These are phyloP conservation scores for Fusarium devonianum DNA, from an alignment of 2,329 filamentous ascomycete genomes.

Conservation along the genomic window DNA sequence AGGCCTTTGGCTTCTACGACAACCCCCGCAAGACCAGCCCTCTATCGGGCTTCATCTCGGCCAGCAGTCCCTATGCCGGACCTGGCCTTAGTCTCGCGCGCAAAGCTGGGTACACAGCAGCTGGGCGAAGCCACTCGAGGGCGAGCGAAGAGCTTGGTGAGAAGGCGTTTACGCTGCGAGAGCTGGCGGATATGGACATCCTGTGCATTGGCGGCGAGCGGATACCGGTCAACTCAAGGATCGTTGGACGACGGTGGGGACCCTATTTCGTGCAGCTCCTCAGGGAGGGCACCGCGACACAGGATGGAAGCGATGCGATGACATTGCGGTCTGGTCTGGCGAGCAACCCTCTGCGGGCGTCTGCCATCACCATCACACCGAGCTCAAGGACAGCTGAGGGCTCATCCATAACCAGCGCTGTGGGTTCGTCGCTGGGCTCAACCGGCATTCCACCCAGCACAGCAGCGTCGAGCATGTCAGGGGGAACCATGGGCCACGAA, in stretches of 20 bases:
- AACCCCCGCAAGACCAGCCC: conserved; percentile 84
- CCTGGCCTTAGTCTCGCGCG: conserved; percentile 63
- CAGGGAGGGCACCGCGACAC: conserved; percentile 76
- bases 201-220: conserved; percentile 89
- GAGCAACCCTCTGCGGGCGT: conserved; percentile 71
- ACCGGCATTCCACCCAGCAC: conserved; percentile 52
- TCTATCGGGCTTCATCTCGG: conserved; percentile 83
- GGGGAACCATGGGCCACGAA: conserved; percentile 46
- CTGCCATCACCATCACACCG: conserved; percentile 84
- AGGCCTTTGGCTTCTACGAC: conserved; percentile 96
- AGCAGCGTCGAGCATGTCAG: conserved; percentile 53
- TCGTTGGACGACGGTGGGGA: conserved; percentile 89
- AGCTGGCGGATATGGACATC: conserved; percentile 96
- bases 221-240: conserved; percentile 90
- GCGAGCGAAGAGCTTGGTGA: conserved; percentile 87
- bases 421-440: conserved; percentile 51
- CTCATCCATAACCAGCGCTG: conserved; percentile 56
- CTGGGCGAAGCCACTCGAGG: conserved; percentile 76
- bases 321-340: conserved; percentile 73
- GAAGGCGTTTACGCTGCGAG: conserved; percentile 78
- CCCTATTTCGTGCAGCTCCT: conserved; percentile 94
- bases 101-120: conserved; percentile 71
- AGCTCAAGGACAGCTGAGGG: conserved; percentile 61
- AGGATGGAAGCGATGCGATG: conserved; percentile 76
- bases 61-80: conserved; percentile 73